Evolutionary conservation across 2,329 filamentous ascomycete species (phyloP).

Genomic region (Diaporthe vaccinii): DNA sequence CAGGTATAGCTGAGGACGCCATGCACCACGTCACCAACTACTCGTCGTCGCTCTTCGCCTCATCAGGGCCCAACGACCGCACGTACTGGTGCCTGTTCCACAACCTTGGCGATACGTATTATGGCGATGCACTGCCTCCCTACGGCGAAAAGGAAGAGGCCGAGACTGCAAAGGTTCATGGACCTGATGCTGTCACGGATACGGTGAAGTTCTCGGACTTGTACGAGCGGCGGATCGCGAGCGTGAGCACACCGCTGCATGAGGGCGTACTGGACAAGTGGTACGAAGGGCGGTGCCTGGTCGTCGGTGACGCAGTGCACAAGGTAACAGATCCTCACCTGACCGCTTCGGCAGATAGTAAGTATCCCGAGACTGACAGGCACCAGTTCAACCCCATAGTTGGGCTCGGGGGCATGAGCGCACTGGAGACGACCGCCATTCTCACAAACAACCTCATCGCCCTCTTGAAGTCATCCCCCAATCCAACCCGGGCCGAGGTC

Average conservation of each 20-base stretch:
- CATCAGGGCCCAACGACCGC: conserved; percentile 39
- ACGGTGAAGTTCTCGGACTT: conserved; percentile 41
- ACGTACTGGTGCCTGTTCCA: conserved; percentile 44
- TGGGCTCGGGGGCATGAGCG: conserved; percentile 22
- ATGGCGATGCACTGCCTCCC: conserved; percentile 39
- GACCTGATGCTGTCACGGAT: conserved; percentile 35
- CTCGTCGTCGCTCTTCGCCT: conserved; percentile 34
- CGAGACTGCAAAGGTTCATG: conserved; percentile 22
- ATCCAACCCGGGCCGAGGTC: background rate
- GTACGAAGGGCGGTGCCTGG: conserved; percentile 49
- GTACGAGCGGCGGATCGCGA: conserved; percentile 38
- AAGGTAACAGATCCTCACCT: conserved; percentile 45
- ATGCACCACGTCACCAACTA: conserved; percentile 27
- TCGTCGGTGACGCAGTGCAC: conserved; percentile 51
- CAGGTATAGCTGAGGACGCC: conserved; percentile 22
- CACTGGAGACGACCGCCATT: conserved; percentile 16
- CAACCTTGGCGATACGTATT: conserved; percentile 30
- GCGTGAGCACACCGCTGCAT: conserved; percentile 51
- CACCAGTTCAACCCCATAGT: conserved; percentile 26
- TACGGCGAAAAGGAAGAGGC: conserved; percentile 42
- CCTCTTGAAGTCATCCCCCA: background rate
- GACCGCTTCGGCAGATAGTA: too few species aligned
- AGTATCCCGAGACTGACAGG: background rate
- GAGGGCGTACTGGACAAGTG: conserved; percentile 52
- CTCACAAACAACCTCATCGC: conserved; percentile 31